Base-by-base conservation (phyloP, 441 rosid genomes). In the Adansonia madagascariensis region DNA sequence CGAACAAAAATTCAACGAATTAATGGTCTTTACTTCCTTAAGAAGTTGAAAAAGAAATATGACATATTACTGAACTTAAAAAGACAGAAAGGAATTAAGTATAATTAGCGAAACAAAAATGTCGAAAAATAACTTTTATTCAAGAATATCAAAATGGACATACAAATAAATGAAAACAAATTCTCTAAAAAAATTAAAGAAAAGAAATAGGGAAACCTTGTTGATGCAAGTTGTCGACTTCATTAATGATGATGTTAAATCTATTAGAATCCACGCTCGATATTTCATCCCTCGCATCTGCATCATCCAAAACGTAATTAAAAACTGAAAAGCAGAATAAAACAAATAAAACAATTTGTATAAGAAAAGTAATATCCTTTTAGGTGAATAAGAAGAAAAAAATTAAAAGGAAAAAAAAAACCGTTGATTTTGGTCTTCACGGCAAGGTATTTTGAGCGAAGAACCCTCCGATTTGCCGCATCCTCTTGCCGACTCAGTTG, bases 221-320 rank as follows among this genome's bases (percentile, higher is more conserved):
- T n/a, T 60, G 73, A 57, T 89, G 90, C 76, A 88, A 79, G 62
- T 82, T 74, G n/a, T 85, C 86, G 4, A 88, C 82, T 78, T 85
- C 86, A 62, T 77, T 77, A 31, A 88, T 49, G 15, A 88, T 76
- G 1, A 79, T 69, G 56, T 52, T 41, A 56, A 88, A 86, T 81
- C 76, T 81, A 3, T 83, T 71, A 0, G 87, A 88, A 63, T 80
- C 87, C 4, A 61, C 79, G 44, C 59, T 81, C 41, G 83, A 73
- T 35, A 86, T 69, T 75, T 86, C 90, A 71, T 88, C 88, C 60
- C 85, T 82, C 17, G 79, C 76, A 66, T 85, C 91, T 88, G 75
- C 75, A 57, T 15, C 43, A 24, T 41, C 1, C 46, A 39, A n/a
- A 8, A 27, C 4, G 43, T 67, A 64, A 1, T 31, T 2, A 15